Conservation (phyloP, 352 stramenopile genomes). For the Pythium chondricola region DNA sequence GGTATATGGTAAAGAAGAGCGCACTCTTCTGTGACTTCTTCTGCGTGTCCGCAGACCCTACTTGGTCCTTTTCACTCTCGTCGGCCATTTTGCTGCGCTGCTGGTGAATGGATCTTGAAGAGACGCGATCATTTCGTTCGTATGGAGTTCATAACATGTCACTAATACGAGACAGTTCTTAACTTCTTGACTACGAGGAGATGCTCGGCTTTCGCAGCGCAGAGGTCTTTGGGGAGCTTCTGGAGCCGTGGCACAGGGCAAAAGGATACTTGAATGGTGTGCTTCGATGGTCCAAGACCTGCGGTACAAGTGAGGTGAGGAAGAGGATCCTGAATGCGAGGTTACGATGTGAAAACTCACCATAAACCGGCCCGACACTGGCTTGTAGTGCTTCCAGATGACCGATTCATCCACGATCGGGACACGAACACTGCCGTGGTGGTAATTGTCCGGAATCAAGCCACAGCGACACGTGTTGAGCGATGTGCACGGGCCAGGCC, state of each 20-base stretch:
- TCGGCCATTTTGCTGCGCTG: slow-evolving; percentile 18
- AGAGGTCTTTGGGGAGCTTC: slow-evolving; percentile 16
- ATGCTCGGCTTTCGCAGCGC: slow-evolving; percentile 28
- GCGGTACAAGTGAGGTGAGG: neutral
- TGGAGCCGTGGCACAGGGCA: slow-evolving; percentile 16
- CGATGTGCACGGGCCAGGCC: slow-evolving; percentile 37
- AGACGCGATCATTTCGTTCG: neutral
- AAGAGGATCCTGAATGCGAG: slow-evolving; percentile 19
- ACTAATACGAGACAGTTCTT: neutral
- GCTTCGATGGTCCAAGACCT: slow-evolving; percentile 21
- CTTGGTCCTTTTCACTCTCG: slow-evolving; percentile 13
- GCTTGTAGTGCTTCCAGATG: slow-evolving; percentile 69
- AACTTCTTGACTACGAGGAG: slow-evolving; percentile 10
- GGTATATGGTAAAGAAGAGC: no score
- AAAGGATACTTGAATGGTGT: slow-evolving; percentile 18
- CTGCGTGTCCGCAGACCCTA: neutral
- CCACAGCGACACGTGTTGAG: slow-evolving; percentile 57
- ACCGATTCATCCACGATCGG: slow-evolving; percentile 66
- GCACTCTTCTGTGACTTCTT: slow-evolving; percentile 22
- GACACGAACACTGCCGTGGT: slow-evolving; percentile 57
- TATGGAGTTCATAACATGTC: neutral
- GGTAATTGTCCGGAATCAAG: slow-evolving; percentile 69
- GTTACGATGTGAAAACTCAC: no score
- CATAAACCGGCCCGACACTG: slow-evolving; percentile 66
- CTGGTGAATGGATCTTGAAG: neutral